phyloP scores from a whole-genome alignment of 495 filamentous ascomycete species.

The Podospora pseudocomata region DNA sequence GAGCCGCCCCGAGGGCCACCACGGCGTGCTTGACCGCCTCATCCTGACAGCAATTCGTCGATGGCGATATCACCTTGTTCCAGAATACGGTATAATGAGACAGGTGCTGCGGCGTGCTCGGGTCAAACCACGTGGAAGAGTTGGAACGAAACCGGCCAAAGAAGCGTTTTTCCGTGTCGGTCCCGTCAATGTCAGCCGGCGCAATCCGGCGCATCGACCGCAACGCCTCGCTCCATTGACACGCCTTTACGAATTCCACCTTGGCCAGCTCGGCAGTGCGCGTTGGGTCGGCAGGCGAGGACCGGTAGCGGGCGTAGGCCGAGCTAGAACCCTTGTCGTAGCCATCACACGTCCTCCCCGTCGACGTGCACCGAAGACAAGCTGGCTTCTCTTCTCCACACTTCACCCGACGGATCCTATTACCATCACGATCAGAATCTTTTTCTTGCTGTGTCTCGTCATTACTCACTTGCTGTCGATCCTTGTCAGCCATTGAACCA shows the following conservation, averaged over 20 bases:
- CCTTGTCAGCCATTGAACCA: slow-evolving; percentile 2
- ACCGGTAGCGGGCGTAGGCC: slow-evolving; percentile 22
- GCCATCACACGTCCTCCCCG: slow-evolving; percentile 43
- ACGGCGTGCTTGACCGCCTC: slow-evolving; percentile 40
- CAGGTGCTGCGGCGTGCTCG: slow-evolving; percentile 17
- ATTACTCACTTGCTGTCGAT: slow-evolving; percentile 25
- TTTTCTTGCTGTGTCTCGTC: neutral
- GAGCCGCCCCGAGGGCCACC: slow-evolving; percentile 37
- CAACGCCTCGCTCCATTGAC: slow-evolving; percentile 31
- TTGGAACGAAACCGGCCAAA: slow-evolving; percentile 33
- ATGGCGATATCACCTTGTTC: slow-evolving; percentile 30
- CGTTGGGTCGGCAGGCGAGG: slow-evolving; percentile 8
- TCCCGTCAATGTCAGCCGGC: slow-evolving; percentile 34
- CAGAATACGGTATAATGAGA: slow-evolving; percentile 34
- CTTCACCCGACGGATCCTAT: slow-evolving; percentile 36
- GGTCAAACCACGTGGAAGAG: neutral
- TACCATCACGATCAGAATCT: neutral
- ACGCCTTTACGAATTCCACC: slow-evolving; percentile 33
- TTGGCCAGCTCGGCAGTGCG: slow-evolving; percentile 27
- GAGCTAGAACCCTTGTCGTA: slow-evolving; percentile 26
- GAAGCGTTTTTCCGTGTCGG: slow-evolving; percentile 33
- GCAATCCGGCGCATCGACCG: slow-evolving; percentile 36
- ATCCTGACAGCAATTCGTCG: slow-evolving; percentile 32
- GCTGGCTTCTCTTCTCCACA: slow-evolving; percentile 42
- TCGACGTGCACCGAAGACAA: slow-evolving; percentile 41